phyloP scores from a whole-genome alignment of 2,329 filamentous ascomycete genomes.

The Huntiella omanensis region DNA sequence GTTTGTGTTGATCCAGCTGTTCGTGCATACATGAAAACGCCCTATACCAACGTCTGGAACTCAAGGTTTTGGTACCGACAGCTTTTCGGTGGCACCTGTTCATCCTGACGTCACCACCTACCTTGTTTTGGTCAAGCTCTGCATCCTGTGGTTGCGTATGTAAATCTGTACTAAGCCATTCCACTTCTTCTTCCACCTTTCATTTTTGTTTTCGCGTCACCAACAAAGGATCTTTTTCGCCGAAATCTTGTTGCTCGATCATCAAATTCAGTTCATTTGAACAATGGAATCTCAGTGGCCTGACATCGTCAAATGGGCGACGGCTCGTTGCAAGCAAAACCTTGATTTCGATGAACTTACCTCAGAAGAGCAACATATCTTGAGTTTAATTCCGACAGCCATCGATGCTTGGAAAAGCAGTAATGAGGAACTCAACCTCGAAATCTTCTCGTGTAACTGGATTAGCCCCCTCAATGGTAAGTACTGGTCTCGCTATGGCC shows the following conservation, averaged over 20 bases:
- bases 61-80: background rate
- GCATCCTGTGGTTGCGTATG: background rate
- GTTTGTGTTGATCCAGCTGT: too few species aligned
- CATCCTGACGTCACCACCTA: background rate
- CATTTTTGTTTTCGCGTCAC: background rate
- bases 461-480: conserved; percentile 1
- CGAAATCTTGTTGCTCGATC: background rate
- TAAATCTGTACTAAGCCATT: background rate
- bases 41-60: too few species aligned
- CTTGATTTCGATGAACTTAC: background rate
- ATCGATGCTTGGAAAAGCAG: background rate
- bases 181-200: background rate
- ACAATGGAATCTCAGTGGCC: conserved; percentile 1
- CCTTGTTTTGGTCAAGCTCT: background rate
- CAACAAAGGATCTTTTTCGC: background rate
- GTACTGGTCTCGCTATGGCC: too few species aligned
- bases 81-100: background rate
- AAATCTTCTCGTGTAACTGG: conserved; percentile 2
- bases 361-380: background rate
- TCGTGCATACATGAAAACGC: too few species aligned
- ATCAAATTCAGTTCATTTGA: background rate
- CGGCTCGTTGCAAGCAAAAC: background rate
- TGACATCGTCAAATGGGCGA: conserved; percentile 6
- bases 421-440: background rate
- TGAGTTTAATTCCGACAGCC: conserved; percentile 1